Base-by-base conservation (phyloP, 768 basidiomycete species). In the Sarcodon sp. region DNA sequence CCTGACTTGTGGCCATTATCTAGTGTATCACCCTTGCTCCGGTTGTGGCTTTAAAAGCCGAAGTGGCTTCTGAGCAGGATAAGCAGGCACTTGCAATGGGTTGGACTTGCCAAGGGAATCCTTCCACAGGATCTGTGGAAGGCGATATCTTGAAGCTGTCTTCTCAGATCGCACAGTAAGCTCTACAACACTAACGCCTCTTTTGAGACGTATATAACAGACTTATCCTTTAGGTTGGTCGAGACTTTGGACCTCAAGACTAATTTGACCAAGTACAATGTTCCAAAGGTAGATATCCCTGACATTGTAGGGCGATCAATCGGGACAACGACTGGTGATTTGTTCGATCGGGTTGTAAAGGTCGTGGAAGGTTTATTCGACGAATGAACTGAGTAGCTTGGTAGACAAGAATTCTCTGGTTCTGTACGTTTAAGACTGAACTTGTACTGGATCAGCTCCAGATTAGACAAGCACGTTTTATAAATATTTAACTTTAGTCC, bases 11-110 rank as follows among this genome's bases (percentile, higher is more conserved):
- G 35, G 4, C 38, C 32, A 13, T 39, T 47, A 33, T 35, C 34
- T 46, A 87, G 83, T 87, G 85, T 59, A 66, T 86, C 47, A 87
- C 84, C 6, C 71, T 87, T 18, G 73, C 77, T 4, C 72, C 82
- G 0, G 78, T 78, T 32, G 75, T 87, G 13, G 65, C 59, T 1
- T 61, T 85, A 18, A 73, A 82, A 60, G 72, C 80, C 1, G 70
- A 76, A 50, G 59, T 71, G 18, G 79, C 73, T 4, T 73, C 75
- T 3, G 59, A 72, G n/a, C 73, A 78, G 47, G 72, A 85, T 57
- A 85, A 84, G 59, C 69, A 75, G 50, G 68, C 64, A 50, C 70
- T 85, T 2, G 75, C 80, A 4, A 63, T 66, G 33, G 64, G 75
- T 1, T 60, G 86, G 31, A 77, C 75, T 57, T 76, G 83, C 55